A percentile compares a stretch with the other conserved stretches of the same genome.
Conservation (phyloP, 75 land plant species). For the Selaginella moellendorffii region DNA sequence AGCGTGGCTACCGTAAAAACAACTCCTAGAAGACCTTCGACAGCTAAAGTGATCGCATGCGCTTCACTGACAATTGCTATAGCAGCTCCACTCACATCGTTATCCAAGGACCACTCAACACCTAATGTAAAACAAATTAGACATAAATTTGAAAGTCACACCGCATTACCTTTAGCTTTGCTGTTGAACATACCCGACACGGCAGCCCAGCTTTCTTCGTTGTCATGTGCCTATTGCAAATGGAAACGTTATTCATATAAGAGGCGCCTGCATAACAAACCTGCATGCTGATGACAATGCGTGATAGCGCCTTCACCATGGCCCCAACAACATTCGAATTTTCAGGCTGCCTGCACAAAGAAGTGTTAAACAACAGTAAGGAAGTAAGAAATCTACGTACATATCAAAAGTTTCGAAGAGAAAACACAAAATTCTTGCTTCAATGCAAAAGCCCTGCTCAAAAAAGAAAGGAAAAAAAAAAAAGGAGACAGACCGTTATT, state of each 20-base stretch:
- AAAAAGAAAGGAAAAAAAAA: too few relatives aligned
- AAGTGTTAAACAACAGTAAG: neutral
- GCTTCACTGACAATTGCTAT: constrained; percentile 95
- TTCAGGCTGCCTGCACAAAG: constrained; percentile 53
- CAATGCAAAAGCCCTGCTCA: constrained; percentile 90
- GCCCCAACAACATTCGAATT: constrained; percentile 79
- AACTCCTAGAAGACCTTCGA: constrained; percentile 88
- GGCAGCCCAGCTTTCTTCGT: constrained; percentile 88
- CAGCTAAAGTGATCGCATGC: constrained; percentile 88
- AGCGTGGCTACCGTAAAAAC: constrained; percentile 88
- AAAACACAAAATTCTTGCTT: constrained; percentile 73
- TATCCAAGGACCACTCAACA: constrained; percentile 86
- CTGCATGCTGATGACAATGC: constrained; percentile 77
- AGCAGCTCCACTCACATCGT: constrained; percentile 83
- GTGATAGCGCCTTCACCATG: constrained; percentile 81
- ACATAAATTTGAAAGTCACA: too few relatives aligned
- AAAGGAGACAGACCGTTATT: too few relatives aligned
- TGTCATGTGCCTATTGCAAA: constrained; percentile 51
- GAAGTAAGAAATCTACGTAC: constrained; percentile 26
- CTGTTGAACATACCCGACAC: constrained; percentile 98
- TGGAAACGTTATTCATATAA: neutral
- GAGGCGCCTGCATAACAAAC: constrained; percentile 15
- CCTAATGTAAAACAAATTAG: constrained; percentile 25
- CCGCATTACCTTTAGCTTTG: constrained; percentile 98
- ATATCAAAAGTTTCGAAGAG: constrained; percentile 94